Percentiles rank a stretch among this genome's conserved stretches.
Conservation (phyloP, 2,329 filamentous ascomycete species). For the Teratosphaeria nubilosa region DNA sequence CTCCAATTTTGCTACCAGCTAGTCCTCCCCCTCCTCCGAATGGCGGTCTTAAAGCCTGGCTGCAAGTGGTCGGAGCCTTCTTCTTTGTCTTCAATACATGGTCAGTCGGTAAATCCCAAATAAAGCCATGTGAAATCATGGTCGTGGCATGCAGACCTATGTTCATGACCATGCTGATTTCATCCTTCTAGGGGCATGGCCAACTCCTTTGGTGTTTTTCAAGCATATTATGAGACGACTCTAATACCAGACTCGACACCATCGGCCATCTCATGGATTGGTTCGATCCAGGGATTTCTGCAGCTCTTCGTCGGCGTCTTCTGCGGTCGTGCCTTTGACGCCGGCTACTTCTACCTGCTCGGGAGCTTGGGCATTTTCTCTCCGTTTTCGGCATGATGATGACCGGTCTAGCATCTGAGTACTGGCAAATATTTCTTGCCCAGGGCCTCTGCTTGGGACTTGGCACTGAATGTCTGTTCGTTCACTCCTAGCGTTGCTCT, state of each 20-base stretch:
- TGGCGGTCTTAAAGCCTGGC: slow-evolving; percentile 36
- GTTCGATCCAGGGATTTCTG: slow-evolving; percentile 39
- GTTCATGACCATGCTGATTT: too few relatives aligned
- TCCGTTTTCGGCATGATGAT: slow-evolving; percentile 43
- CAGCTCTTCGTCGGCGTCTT: slow-evolving; percentile 36
- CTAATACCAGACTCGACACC: slow-evolving; percentile 28
- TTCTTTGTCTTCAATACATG: slow-evolving; percentile 41
- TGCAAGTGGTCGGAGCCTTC: slow-evolving; percentile 38
- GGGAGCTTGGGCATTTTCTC: slow-evolving; percentile 33
- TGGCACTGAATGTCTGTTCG: slow-evolving; percentile 33
- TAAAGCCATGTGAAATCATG: background rate
- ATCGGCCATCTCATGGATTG: slow-evolving; percentile 41
- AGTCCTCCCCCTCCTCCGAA: slow-evolving; percentile 22
- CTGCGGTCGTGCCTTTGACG: slow-evolving; percentile 40
- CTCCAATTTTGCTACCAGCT: background rate
- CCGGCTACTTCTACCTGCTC: slow-evolving; percentile 36
- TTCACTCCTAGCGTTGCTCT: slow-evolving; percentile 40
- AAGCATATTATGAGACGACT: slow-evolving; percentile 37
- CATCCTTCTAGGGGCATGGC: background rate
- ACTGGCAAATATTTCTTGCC: slow-evolving; percentile 40
- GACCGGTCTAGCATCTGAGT: slow-evolving; percentile 34
- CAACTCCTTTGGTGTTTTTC: slow-evolving; percentile 24
- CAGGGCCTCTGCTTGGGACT: slow-evolving; percentile 41
- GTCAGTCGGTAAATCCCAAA: slow-evolving; percentile 5
- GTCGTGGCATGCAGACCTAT: too few relatives aligned